phyloP scores from a whole-genome alignment of 192 early-diverging fungal species.

The Coemansia sp. region DNA sequence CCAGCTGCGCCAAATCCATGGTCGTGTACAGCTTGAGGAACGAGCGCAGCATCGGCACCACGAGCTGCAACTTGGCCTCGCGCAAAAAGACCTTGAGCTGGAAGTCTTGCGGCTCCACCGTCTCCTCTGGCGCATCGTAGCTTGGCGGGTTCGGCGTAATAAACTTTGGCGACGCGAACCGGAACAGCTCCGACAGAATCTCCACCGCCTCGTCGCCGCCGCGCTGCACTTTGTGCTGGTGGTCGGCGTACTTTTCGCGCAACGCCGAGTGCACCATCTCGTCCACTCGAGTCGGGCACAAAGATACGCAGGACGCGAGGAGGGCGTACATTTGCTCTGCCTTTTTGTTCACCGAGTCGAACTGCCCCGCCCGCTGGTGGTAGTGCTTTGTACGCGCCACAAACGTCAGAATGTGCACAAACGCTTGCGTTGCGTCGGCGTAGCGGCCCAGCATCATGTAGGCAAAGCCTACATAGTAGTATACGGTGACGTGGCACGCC shows the following conservation, averaged over 20 bases:
- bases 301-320: constrained; percentile 82
- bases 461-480: constrained; percentile 96
- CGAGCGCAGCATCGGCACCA: constrained; percentile 84
- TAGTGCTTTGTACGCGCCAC: constrained; percentile 92
- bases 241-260: constrained; percentile 92
- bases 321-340: constrained; percentile 96
- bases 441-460: constrained; percentile 99
- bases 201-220: constrained; percentile 79
- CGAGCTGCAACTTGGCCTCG: constrained; percentile 82
- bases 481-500: constrained; percentile 95
- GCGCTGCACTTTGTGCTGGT: constrained; percentile 82
- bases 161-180: constrained; percentile 92
- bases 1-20: constrained; percentile 84
- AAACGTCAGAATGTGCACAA: constrained; percentile 87
- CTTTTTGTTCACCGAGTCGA: constrained; percentile 88
- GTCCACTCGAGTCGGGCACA: constrained; percentile 92
- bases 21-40: constrained; percentile 96
- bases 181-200: constrained; percentile 87
- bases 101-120: constrained; percentile 64
- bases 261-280: constrained; percentile 86
- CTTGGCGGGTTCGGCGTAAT: constrained; percentile 86
- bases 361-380: constrained; percentile 88
- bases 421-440: constrained; percentile 90
- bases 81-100: constrained; percentile 84
- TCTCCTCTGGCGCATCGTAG: constrained; percentile 63